Evolutionary conservation across 2,329 filamentous ascomycete species (phyloP), one percentile per base, ranked within the genome.

Genomic region (Periconia macrospinosa): DNA sequence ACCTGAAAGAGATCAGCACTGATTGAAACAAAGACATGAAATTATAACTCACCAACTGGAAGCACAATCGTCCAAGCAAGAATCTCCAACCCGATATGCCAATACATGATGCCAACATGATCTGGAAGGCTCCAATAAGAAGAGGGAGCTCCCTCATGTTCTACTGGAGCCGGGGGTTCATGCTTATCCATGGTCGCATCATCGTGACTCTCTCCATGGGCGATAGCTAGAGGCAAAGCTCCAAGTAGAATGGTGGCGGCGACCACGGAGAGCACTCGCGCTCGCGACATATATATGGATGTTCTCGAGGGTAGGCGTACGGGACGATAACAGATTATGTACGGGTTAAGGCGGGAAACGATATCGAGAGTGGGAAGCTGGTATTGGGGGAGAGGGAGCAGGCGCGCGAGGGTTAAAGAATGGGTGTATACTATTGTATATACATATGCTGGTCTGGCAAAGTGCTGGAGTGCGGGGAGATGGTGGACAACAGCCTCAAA

Each of bases 31-130:
- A 9, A n/a, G 27, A 2, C 15, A 15, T 20, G 13, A 30, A 10
- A 30, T 27, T 30, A 2, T 45, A 51, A 76, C 86, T 76, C 79
- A 89, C 90, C 87, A 55, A 88, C 72, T 47, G 91, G 91, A 50
- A 93, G 79, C 46, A 89, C 68, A 50, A 92, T 81, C 35, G 89
- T 80, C 90, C 91, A 94, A 9, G 83, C 83, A 9, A 89, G 52
- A 2, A 86, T 75, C 86, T 92, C 91, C 44, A 90, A 76, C 6
- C 74, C 77, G 52, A 92, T 87, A 67, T 94, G 91, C 53, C 83
- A 82, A 63, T 89, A 81, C 62, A 94, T 86, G 59, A 83, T 73
- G 14, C 76, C 74, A 8, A 69, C 74, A 65, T 85, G 77, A 23
- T 84, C 79, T 0, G 78, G 66, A 52, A 85, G 77, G 20, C 80